These are phyloP conservation scores for Quercus ilex DNA, from an alignment of 306 rosid genomes.

Conservation along the genomic window DNA sequence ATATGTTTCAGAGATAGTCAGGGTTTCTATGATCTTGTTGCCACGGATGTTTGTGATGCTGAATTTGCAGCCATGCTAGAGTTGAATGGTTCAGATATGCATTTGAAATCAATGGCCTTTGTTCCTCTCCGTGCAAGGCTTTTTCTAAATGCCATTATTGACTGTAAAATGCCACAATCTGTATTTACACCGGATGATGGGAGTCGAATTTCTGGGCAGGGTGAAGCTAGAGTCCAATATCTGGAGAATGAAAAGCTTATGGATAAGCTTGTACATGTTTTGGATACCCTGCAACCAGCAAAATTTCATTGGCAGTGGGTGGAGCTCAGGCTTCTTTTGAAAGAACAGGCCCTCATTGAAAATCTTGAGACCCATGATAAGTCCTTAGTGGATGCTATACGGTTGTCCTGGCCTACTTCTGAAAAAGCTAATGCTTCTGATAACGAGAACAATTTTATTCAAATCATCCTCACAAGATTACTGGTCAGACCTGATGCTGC, in stretches of 20 bases:
- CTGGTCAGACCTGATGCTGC: constrained; percentile 99
- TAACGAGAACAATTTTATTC: constrained; percentile 82
- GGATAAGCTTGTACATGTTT: constrained; percentile 71
- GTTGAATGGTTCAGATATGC: constrained; percentile 70
- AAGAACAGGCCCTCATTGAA: constrained; percentile 85
- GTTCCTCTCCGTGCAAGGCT: constrained; percentile 93
- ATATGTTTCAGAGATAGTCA: constrained; percentile 85
- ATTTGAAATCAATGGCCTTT: constrained; percentile 73
- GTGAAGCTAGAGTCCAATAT: constrained; percentile 52
- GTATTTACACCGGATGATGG: constrained; percentile 42
- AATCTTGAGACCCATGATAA: constrained; percentile 53
- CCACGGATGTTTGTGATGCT: constrained; percentile 65
- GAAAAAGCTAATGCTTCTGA: constrained; percentile 84
- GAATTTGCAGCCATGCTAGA: constrained; percentile 83
- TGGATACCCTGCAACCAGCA: constrained; percentile 92
- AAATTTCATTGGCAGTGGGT: constrained; percentile 99
- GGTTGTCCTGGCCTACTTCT: constrained; percentile 63
- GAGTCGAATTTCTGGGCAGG: constrained; percentile 49
- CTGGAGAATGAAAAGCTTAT: constrained; percentile 60
- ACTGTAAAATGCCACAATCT: constrained; percentile 73
- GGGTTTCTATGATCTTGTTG: constrained; percentile 80
- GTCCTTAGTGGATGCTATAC: constrained; percentile 76
- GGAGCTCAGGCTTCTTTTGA: constrained; percentile 88
- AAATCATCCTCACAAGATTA: constrained; percentile 84
- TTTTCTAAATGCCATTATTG: constrained; percentile 78